Base-by-base conservation (phyloP, 2,329 filamentous ascomycete genomes). In the Dryadomyces sulphureus region DNA sequence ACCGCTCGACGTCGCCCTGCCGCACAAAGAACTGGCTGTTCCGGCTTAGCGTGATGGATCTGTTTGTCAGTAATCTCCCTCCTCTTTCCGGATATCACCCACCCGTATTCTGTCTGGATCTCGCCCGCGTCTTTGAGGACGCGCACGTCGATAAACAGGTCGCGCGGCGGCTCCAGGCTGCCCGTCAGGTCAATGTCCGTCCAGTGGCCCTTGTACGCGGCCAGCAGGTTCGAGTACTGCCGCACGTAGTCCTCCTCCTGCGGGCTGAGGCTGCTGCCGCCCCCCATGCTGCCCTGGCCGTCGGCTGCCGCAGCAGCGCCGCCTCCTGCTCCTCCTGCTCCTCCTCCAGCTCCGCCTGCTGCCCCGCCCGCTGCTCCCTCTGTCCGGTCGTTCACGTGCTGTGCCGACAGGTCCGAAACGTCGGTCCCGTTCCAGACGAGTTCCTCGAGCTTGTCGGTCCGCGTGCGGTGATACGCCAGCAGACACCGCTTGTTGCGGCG, bases 31-130 rank as follows among this genome's bases (percentile, higher is more conserved):
- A 94, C 60, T 98, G 92, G 58, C 89, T 95, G 64, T 98, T 96
- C 65, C 94, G 96, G 34, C 88, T 94, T 67, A 98, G 73, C 49
- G 84, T 96, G 56, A 98, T 95, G 12, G 89, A 85, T 16, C 88
- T 94, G 52, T 42, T 48, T 53, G 57, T 53, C 53, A 59, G 56
- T 54, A 49, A 36, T 38, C 36, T 25, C 11, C 36, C 32, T 24
- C 12, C 4, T 24, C 16, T 41, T 32, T 12, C 16, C 14, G 21
- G 4, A 41, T n/a, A 46, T 12, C 5, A 42, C 81, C 63, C 72
- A 94, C 84, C 92, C 92, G 60, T 98, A 98, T 70, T 98, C 93
- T 0, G 92, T 98, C 66, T 98, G 90, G 53, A 98, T 95, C 68
- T 98, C 92, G 5, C 93, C 92, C 1, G 90, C 92, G 67, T 98